Evolutionary conservation across 305 asterid species (phyloP).

Genomic region (Fraxinus xanthoxyloides): DNA sequence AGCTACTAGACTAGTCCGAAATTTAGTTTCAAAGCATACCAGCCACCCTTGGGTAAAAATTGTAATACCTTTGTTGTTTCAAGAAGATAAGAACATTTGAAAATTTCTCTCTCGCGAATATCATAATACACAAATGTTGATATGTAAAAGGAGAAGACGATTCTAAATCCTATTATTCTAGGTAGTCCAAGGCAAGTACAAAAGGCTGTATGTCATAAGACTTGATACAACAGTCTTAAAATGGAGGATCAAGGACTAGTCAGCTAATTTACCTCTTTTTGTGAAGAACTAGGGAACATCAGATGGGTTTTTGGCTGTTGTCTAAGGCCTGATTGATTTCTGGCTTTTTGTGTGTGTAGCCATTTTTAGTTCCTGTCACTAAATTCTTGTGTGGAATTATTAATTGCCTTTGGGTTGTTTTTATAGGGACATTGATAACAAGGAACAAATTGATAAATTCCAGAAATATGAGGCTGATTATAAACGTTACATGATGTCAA

Average conservation of each 20-base stretch:
- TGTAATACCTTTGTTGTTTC: not conserved
- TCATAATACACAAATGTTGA: not conserved
- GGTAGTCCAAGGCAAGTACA: not conserved
- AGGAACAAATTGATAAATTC: conserved; percentile 51
- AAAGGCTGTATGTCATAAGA: not conserved
- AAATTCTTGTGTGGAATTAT: conserved; percentile 15
- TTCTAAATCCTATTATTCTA: not conserved
- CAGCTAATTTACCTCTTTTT: not conserved
- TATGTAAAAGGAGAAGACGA: not conserved
- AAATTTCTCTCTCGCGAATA: not conserved
- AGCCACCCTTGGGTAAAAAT: not conserved
- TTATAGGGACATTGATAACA: conserved; percentile 44
- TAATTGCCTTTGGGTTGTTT: conserved; percentile 17
- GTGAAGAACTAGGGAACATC: not conserved
- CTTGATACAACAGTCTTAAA: not conserved
- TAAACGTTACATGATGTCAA: conserved; percentile 55
- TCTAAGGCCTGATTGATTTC: not conserved
- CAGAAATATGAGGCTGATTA: conserved; percentile 62
- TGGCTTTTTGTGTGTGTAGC: not conserved
- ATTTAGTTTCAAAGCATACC: not conserved
- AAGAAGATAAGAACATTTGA: not conserved
- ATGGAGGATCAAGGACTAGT: not conserved
- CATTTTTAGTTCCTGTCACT: not conserved
- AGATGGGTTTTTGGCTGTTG: too few relatives aligned
- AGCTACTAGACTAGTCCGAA: not conserved